Percentiles rank a stretch among this genome's conserved stretches.
Evolutionary conservation across 2,329 filamentous ascomycete genomes (phyloP).

Genomic region (Hymenotorrendiella dingleyae): DNA sequence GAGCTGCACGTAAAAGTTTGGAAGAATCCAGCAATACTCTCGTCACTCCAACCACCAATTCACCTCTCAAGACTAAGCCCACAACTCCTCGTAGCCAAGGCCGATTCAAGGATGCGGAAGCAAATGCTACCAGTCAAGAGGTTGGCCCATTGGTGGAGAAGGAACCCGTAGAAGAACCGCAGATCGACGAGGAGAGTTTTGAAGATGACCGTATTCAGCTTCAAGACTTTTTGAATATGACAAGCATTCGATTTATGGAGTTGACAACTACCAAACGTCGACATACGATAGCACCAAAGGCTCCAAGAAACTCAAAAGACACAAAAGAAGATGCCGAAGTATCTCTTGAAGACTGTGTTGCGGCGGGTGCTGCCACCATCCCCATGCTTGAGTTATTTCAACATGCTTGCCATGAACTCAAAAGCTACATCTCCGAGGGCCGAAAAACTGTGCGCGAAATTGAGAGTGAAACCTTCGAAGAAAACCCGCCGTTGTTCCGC

Average conservation of each 20-base stretch:
- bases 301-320: conserved; percentile 32
- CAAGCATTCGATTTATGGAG: conserved; percentile 97
- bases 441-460: conserved; percentile 86
- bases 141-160: conserved; percentile 38
- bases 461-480: conserved; percentile 78
- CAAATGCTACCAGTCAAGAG: conserved; percentile 33
- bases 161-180: conserved; percentile 41
- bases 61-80: conserved; percentile 41
- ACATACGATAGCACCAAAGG: conserved; percentile 65
- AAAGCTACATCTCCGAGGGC: conserved; percentile 93
- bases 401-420: conserved; percentile 90
- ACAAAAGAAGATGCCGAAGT: conserved; percentile 35
- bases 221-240: conserved; percentile 90
- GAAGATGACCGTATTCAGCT: conserved; percentile 64
- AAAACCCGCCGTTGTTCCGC: conserved; percentile 85
- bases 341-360: conserved; percentile 70
- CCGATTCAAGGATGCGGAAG: conserved; percentile 48
- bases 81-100: conserved; percentile 52
- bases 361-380: conserved; percentile 83
- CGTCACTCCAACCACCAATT: conserved; percentile 39
- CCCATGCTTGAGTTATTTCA: conserved; percentile 94
- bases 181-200: conserved; percentile 32
- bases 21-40: conserved; percentile 34
- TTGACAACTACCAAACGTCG: conserved; percentile 91
- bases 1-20: conserved; percentile 43